Percentiles rank a stretch among this genome's conserved stretches.
Conservation (phyloP, 495 filamentous ascomycete genomes). For the Tetracladium setigerum region DNA sequence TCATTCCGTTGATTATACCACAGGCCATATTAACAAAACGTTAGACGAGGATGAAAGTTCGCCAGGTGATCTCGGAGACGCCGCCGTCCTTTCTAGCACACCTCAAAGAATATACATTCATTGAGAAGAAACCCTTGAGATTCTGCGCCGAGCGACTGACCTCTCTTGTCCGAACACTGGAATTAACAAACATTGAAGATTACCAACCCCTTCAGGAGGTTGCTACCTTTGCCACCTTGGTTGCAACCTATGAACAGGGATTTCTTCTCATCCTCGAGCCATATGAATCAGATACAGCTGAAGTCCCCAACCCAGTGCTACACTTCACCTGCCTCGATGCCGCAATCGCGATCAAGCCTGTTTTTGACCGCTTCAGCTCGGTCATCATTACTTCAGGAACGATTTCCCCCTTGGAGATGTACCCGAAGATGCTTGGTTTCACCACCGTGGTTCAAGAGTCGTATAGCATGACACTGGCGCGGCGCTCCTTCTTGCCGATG, state of each 20-base stretch:
- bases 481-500: conserved; percentile 95
- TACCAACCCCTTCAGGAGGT: conserved; percentile 97
- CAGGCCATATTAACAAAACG: background rate
- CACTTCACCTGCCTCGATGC: conserved; percentile 97
- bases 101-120: conserved; percentile 91
- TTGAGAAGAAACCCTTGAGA: conserved; percentile 90
- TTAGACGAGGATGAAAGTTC: conserved; percentile 92
- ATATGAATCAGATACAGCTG: conserved; percentile 90
- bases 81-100: conserved; percentile 90
- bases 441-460: conserved; percentile 88
- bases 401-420: conserved; percentile 96
- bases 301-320: conserved; percentile 89
- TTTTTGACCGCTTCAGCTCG: conserved; percentile 94
- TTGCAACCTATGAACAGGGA: conserved; percentile 94
- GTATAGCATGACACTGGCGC: conserved; percentile 92
- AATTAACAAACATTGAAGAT: conserved; percentile 96
- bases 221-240: conserved; percentile 95
- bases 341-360: conserved; percentile 95
- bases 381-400: conserved; percentile 99
- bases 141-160: conserved; percentile 95
- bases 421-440: conserved; percentile 97
- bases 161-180: conserved; percentile 89
- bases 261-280: conserved; percentile 95
- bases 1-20: background rate
- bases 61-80: conserved; percentile 94